Conservation (phyloP, 2,329 filamentous ascomycete species). For the Drechmeria coniospora region DNA sequence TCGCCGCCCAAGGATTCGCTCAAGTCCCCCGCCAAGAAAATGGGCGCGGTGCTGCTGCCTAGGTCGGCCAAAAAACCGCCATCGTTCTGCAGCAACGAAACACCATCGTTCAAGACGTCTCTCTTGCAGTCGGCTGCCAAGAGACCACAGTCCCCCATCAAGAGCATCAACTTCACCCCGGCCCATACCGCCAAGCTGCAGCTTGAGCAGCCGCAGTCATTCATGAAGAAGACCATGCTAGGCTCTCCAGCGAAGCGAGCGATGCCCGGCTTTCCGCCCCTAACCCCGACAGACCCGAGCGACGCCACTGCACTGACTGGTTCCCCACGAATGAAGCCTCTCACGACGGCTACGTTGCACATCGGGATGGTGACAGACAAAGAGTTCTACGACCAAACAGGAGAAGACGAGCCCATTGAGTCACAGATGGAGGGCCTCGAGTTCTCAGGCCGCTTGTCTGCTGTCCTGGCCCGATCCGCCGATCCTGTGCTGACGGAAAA, state of each 20-base stretch:
- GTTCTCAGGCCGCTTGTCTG: slow-evolving; percentile 30
- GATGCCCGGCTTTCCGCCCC: slow-evolving; percentile 18
- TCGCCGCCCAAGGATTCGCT: slow-evolving; percentile 40
- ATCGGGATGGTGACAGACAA: slow-evolving; percentile 22
- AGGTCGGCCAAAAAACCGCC: slow-evolving; percentile 16
- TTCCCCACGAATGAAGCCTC: slow-evolving; percentile 21
- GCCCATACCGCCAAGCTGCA: slow-evolving; percentile 6
- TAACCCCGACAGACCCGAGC: slow-evolving; percentile 12
- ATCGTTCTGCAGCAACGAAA: slow-evolving; percentile 5
- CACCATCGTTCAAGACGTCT: slow-evolving; percentile 21
- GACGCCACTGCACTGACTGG: slow-evolving; percentile 9
- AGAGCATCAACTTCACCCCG: slow-evolving; percentile 16
- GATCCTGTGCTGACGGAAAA: slow-evolving; percentile 22
- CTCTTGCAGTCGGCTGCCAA: slow-evolving; percentile 36
- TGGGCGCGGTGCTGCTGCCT: slow-evolving; percentile 15
- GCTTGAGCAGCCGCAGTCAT: slow-evolving; percentile 17
- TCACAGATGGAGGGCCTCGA: slow-evolving; percentile 17
- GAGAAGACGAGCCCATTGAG: slow-evolving; percentile 15
- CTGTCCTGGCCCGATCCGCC: slow-evolving; percentile 26
- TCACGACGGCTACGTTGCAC: slow-evolving; percentile 17
- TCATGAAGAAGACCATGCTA: slow-evolving; percentile 31
- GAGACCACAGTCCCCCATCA: slow-evolving; percentile 28
- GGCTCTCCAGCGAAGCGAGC: slow-evolving; percentile 37
- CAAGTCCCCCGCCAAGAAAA: slow-evolving; percentile 38
- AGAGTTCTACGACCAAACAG: slow-evolving; percentile 11